A percentile compares a stretch with the other conserved stretches of the same genome.
Conservation (phyloP, 176 grass and related monocot species). For the Ensete ventricosum region DNA sequence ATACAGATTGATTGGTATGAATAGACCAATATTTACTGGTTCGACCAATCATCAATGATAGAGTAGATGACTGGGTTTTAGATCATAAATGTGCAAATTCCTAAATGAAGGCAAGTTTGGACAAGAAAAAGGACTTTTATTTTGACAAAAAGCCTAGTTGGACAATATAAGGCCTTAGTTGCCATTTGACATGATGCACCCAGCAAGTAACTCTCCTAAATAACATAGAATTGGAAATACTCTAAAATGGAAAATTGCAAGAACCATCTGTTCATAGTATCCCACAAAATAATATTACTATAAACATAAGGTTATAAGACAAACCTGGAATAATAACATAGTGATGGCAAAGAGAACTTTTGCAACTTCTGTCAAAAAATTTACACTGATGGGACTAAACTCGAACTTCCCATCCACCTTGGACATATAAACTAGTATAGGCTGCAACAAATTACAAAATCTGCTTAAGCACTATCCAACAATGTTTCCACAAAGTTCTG, state of each 20-base stretch:
- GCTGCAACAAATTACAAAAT: slow-evolving; percentile 45
- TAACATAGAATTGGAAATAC: too few relatives aligned
- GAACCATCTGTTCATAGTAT: background rate
- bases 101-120: too few relatives aligned
- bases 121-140: too few relatives aligned
- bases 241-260: background rate
- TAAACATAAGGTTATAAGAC: slow-evolving; percentile 10
- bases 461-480: background rate
- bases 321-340: slow-evolving; percentile 93
- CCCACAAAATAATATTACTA: background rate
- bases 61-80: too few relatives aligned
- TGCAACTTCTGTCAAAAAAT: slow-evolving; percentile 85
- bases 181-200: too few relatives aligned
- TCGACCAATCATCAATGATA: too few relatives aligned
- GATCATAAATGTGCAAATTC: too few relatives aligned
- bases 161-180: too few relatives aligned
- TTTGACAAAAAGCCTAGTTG: too few relatives aligned
- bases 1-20: too few relatives aligned
- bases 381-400: slow-evolving; percentile 93
- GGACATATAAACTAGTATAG: slow-evolving; percentile 97
- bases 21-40: too few relatives aligned
- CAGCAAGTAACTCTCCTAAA: too few relatives aligned
- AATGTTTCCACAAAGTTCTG: background rate
- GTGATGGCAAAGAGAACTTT: slow-evolving; percentile 87
- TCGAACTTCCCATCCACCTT: slow-evolving; percentile 99